phyloP scores from a whole-genome alignment of 192 early-diverging fungal genomes.

The Gaertneriomyces semiglobifer region DNA sequence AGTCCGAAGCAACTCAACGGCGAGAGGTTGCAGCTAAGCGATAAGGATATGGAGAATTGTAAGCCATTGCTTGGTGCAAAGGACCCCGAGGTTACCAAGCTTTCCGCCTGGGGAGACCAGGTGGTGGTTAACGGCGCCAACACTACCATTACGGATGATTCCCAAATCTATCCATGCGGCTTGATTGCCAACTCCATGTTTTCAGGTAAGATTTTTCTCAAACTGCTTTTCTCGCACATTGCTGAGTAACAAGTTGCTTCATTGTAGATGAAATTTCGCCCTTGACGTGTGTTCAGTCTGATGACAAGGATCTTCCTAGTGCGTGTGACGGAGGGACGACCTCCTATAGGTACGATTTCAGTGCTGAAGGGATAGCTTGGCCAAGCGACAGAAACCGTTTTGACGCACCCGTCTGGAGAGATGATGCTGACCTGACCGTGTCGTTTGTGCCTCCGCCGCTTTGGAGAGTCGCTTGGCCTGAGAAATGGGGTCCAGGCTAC shows the following conservation, averaged over 20 bases:
- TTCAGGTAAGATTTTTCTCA: conserved; percentile 61
- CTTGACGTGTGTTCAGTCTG: conserved; percentile 43
- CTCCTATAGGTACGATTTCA: conserved; percentile 44
- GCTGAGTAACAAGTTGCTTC: conserved; percentile 36
- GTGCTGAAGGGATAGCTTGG: conserved; percentile 81
- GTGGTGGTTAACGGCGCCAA: conserved; percentile 7
- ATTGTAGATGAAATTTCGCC: conserved; percentile 31
- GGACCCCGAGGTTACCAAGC: neutral
- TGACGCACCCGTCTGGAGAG: conserved; percentile 32
- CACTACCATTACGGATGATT: neutral
- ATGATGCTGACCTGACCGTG: conserved; percentile 29
- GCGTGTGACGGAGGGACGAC: neutral
- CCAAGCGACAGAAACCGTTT: conserved; percentile 73
- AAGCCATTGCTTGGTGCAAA: conserved; percentile 24
- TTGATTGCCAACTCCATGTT: conserved; percentile 98
- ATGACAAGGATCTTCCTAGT: neutral
- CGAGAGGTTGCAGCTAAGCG: conserved; percentile 15
- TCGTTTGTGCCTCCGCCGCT: conserved; percentile 76
- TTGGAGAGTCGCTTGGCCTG: conserved; percentile 65
- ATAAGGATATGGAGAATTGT: conserved; percentile 28
- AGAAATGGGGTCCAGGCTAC: conserved; percentile 48
- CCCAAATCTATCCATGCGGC: conserved; percentile 89
- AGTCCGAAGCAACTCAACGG: conserved; percentile 81
- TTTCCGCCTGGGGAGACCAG: neutral
- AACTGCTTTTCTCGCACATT: conserved; percentile 7